Evolutionary conservation across 1,139 yeast genomes (phyloP).

Genomic region (Suhomyces maxii): DNA sequence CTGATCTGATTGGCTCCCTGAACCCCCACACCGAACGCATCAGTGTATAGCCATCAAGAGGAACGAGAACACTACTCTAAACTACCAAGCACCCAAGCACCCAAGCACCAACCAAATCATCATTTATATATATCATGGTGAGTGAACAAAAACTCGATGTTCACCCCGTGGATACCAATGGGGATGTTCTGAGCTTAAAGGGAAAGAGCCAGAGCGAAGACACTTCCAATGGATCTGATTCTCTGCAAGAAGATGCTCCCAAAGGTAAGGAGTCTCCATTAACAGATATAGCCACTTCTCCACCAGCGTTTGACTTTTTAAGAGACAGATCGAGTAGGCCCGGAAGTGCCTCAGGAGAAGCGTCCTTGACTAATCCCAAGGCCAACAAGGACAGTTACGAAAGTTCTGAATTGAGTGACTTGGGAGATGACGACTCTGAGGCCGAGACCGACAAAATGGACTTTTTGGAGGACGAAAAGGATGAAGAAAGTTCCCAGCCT

Average conservation of each 20-base stretch:
- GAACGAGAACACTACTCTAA: background rate
- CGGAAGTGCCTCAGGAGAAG: constrained; percentile 1
- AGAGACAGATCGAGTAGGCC: constrained; percentile 10
- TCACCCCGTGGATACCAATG: background rate
- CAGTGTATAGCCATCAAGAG: too few species aligned
- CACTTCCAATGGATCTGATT: background rate
- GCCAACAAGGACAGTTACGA: constrained; percentile 30
- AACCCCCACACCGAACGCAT: too few species aligned
- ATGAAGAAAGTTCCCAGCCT: constrained; percentile 20
- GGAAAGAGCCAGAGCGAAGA: background rate
- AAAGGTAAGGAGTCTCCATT: constrained; percentile 33
- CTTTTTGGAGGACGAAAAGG: constrained; percentile 41
- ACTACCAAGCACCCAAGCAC: background rate
- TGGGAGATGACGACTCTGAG: constrained; percentile 68
- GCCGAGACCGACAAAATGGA: constrained; percentile 83
- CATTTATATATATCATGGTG: background rate
- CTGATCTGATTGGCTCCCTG: too few species aligned
- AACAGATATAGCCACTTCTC: constrained; percentile 43
- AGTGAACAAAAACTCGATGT: background rate
- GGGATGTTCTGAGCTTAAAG: background rate
- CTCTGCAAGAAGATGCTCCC: constrained; percentile 1
- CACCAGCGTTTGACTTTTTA: constrained; percentile 35
- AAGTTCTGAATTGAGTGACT: constrained; percentile 53
- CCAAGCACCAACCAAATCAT: background rate
- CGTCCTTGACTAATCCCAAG: background rate